phyloP scores from a whole-genome alignment of 768 basidiomycete species.

The Krasilnikovozyma curviuscula region DNA sequence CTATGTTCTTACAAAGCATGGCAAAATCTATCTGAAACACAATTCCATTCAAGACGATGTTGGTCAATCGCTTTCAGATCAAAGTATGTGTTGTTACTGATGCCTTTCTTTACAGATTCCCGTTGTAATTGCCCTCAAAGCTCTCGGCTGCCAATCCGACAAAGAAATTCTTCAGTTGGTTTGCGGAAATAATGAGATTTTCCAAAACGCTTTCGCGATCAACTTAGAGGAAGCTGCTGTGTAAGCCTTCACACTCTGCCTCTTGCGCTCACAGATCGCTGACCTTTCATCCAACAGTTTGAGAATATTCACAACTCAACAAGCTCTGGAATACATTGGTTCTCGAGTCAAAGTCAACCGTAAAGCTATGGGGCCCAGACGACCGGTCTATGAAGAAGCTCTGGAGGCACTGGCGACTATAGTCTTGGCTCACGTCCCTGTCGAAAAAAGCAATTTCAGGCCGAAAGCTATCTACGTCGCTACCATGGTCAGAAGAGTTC shows the following conservation, averaged over 20 bases:
- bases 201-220: slow-evolving; percentile 66
- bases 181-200: slow-evolving; percentile 74
- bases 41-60: slow-evolving; percentile 86
- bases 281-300: slow-evolving; percentile 11
- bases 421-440: slow-evolving; percentile 87
- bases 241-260: slow-evolving; percentile 15
- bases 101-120: slow-evolving; percentile 36
- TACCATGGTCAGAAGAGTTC: slow-evolving; percentile 85
- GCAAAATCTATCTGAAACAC: slow-evolving; percentile 86
- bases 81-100: neutral
- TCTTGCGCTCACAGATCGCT: neutral
- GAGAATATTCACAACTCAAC: slow-evolving; percentile 65
- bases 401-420: slow-evolving; percentile 92
- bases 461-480: slow-evolving; percentile 93
- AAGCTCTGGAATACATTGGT: slow-evolving; percentile 89
- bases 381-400: slow-evolving; percentile 80
- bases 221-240: slow-evolving; percentile 89
- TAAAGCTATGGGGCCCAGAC: slow-evolving; percentile 41
- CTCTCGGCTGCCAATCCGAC: slow-evolving; percentile 87
- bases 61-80: neutral
- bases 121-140: slow-evolving; percentile 87
- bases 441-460: slow-evolving; percentile 67
- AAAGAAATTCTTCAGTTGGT: slow-evolving; percentile 91
- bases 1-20: slow-evolving; percentile 86
- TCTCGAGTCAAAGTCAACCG: slow-evolving; percentile 75